Base-by-base conservation (phyloP, 176 grass and related monocot species). In the barley (Hordeum vulgare) region DNA sequence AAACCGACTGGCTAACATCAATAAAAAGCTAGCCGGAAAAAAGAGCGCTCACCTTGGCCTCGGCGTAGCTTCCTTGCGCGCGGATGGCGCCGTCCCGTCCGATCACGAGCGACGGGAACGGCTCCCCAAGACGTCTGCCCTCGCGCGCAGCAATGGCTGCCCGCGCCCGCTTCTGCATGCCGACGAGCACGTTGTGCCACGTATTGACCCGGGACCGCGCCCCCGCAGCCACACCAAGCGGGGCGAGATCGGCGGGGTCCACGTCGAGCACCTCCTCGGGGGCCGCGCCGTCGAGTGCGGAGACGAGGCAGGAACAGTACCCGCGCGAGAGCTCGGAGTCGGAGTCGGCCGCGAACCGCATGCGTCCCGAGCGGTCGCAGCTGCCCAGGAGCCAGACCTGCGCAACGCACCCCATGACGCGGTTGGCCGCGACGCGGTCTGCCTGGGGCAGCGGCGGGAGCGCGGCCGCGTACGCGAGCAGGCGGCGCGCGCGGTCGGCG, bases 321-420 rank as follows among this genome's bases (percentile, higher is more conserved):
- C 96, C 93, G 23, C 90, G 91, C 29, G 93, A 95, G 78, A 98
- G 90, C 84, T 98, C 96, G 17, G 96, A 93, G 80, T 98, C 96
- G 15, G 96, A 98, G 74, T 98, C 96, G 34, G 93, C 96, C 2
- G 93, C 81, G 85, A 98, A 98, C 31, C 86, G 79, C 96, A 98
- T 90, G 63, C 80, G 80, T 31, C 89, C 91, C 13, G 76, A 78
- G 10, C 29, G 89, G 44, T 86, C 83, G 42, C 66, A 59, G 17
- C 37, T 25, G 35, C 36, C 64, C 13, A 74, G 61, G 34, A 86
- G 72, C 83, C 83, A 92, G 5, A 97, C 95, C 81, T 90, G 90
- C 8, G 96, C 90, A 44, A 90, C 94, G 87, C 96, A 98, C 1
- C 92, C 96, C 92, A 95, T 93, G 76, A 98, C 96, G 71, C 96